Evolutionary conservation across 2,329 filamentous ascomycete genomes (phyloP), one percentile per base, ranked within the genome.

Genomic region (Cadophora gregata): DNA sequence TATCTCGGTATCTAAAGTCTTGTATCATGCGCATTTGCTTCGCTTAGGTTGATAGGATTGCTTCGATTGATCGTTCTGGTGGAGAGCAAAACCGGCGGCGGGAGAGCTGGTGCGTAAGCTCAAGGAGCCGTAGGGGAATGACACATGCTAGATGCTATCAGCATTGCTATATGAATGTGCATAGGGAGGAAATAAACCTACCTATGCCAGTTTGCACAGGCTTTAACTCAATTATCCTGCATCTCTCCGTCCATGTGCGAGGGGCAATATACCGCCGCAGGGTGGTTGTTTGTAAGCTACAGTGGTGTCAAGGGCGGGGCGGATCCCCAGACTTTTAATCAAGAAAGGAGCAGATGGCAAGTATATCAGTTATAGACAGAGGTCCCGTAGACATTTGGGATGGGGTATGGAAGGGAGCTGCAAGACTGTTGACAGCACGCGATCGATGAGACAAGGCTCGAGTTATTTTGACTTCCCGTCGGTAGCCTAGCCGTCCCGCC

Each of bases 211-310:
- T 58, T 21, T 36, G 55, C 55, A 36, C 21, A 58, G 31, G 21
- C 33, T 19, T 16, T 58, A 21, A 24, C 3, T 56, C 55, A 58
- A n/a, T 27, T 36, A 21, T 42, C 14, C 29, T 9, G 33, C 21
- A 58, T 25, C 31, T 14, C 31, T 58, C 33, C 21, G 21, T 25
- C 21, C 21, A 42, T 58, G 33, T 38, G 42, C 31, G 50, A 53
- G 50, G 50, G 50, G 50, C 55, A 36, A 58, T 42, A 24, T 56
- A 58, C 33, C 12, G 21, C 55, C 31, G 33, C 55, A 42, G 31
- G 31, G 14, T 42, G 33, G 36, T 42, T 38, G 33, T 60, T 62
- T 50, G 63, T 65, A 53, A 61, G 63, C 55, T 33, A 65, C 42
- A 50, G 53, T 65, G 55, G 55, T 58, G 61, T 56, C 38, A 58